Evolutionary conservation across 495 filamentous ascomycete genomes (phyloP).

Genomic region (Parathielavia hyrcaniae): DNA sequence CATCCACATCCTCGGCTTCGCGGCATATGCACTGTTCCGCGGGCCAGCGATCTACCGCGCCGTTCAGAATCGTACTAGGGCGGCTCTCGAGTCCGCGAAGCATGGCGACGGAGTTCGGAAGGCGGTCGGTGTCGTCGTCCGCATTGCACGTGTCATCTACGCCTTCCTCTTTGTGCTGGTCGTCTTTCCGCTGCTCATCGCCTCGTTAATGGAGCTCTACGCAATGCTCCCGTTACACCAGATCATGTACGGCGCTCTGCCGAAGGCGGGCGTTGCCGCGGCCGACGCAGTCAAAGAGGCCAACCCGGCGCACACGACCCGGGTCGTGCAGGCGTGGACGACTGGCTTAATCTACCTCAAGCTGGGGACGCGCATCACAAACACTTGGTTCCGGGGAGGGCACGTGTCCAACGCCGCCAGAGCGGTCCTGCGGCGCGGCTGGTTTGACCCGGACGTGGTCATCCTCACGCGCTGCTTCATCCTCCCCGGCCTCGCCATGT

Average conservation of each 20-base stretch:
- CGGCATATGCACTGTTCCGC: slow-evolving; percentile 54
- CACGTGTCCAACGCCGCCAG: slow-evolving; percentile 67
- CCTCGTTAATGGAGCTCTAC: slow-evolving; percentile 80
- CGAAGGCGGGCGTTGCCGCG: background rate
- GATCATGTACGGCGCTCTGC: slow-evolving; percentile 50
- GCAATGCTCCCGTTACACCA: slow-evolving; percentile 84
- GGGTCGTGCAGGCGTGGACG: slow-evolving; percentile 90
- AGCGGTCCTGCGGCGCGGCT: slow-evolving; percentile 70
- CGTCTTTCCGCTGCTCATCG: slow-evolving; percentile 75
- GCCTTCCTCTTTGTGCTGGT: slow-evolving; percentile 63
- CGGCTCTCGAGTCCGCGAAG: slow-evolving; percentile 28
- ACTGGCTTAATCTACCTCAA: slow-evolving; percentile 89
- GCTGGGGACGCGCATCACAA: slow-evolving; percentile 65
- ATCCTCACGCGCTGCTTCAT: slow-evolving; percentile 80
- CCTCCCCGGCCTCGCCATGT: slow-evolving; percentile 58
- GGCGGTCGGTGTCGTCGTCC: slow-evolving; percentile 22
- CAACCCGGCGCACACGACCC: slow-evolving; percentile 62
- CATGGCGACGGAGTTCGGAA: slow-evolving; percentile 34
- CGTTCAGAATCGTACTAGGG: slow-evolving; percentile 27
- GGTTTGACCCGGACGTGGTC: slow-evolving; percentile 68
- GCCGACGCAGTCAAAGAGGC: background rate
- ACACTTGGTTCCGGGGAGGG: slow-evolving; percentile 54
- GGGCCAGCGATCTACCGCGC: slow-evolving; percentile 40
- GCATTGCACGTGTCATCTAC: slow-evolving; percentile 55
- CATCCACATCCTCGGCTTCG: slow-evolving; percentile 65